Evolutionary conservation across 2,329 filamentous ascomycete species (phyloP).

Genomic region (Westerdykella sp.): DNA sequence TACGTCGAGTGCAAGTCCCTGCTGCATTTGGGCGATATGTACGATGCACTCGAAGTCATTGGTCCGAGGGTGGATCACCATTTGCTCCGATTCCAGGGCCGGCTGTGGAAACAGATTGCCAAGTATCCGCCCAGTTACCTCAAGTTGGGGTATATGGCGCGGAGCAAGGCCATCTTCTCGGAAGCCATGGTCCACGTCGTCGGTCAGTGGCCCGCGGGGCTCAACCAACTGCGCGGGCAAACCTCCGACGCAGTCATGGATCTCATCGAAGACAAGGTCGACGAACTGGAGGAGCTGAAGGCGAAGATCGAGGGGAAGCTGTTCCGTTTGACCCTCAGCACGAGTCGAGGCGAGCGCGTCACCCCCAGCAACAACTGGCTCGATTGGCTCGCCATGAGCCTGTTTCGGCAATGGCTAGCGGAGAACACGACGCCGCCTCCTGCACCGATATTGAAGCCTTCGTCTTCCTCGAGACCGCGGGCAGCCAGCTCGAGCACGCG

Average conservation of each 20-base stretch:
- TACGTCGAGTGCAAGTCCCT: conserved; percentile 93
- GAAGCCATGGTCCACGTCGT: conserved; percentile 90
- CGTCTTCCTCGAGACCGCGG: conserved; percentile 15
- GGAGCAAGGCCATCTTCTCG: conserved; percentile 67
- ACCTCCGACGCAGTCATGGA: conserved; percentile 74
- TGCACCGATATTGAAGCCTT: conserved; percentile 44
- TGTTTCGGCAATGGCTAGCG: conserved; percentile 90
- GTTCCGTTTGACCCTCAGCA: conserved; percentile 74
- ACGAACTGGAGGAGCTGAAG: conserved; percentile 80
- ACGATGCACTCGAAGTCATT: conserved; percentile 82
- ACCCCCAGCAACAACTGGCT: conserved; percentile 73
- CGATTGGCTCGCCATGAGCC: conserved; percentile 79
- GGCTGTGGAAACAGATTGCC: conserved; percentile 91
- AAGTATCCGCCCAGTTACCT: conserved; percentile 93
- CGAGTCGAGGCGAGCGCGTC: conserved; percentile 73
- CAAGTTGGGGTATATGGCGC: conserved; percentile 78
- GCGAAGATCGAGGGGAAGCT: conserved; percentile 72
- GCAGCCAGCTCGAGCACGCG: conserved; percentile 17
- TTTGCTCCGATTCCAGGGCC: conserved; percentile 80
- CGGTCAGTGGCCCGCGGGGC: conserved; percentile 81
- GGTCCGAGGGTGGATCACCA: conserved; percentile 91
- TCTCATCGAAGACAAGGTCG: conserved; percentile 89
- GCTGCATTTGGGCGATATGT: conserved; percentile 84
- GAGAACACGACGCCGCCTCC: conserved; percentile 77
- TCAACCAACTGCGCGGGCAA: conserved; percentile 64